A percentile compares a stretch with the other conserved stretches of the same genome.
Evolutionary conservation across 169 alveolate species (phyloP).

Genomic region (Plasmodium billcollinsi): DNA sequence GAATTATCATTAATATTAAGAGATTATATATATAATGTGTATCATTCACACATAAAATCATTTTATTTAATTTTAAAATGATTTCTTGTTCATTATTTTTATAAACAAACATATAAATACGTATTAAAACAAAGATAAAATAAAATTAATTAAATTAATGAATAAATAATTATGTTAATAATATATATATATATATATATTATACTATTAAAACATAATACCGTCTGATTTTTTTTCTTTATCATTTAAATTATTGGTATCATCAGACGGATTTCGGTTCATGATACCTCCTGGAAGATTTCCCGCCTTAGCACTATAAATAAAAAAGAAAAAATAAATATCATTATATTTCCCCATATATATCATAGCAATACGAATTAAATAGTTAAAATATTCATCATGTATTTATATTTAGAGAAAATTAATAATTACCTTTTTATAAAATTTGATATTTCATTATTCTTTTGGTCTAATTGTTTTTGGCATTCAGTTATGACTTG

Average conservation of each 20-base stretch:
- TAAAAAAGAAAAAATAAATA: neutral
- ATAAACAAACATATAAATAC: conserved; percentile 12
- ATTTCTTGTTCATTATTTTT: neutral
- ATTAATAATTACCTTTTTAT: conserved; percentile 47
- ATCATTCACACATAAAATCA: neutral
- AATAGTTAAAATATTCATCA: neutral
- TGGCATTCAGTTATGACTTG: conserved; percentile 72
- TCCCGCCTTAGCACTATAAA: conserved; percentile 37
- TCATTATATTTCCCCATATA: neutral
- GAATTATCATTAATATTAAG: too few species aligned
- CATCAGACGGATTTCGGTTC: conserved; percentile 16
- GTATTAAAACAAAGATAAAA: conserved; percentile 1
- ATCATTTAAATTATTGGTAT: conserved; percentile 6
- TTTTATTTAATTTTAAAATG: conserved; percentile 5
- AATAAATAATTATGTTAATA: neutral
- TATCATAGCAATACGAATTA: neutral
- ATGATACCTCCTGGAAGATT: conserved; percentile 13
- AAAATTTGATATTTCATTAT: conserved; percentile 52
- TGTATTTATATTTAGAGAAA: conserved; percentile 9
- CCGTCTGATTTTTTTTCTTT: conserved; percentile 39
- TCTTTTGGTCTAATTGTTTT: conserved; percentile 68
- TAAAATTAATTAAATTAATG: neutral
- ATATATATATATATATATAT: too few species aligned
- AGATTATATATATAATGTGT: neutral
- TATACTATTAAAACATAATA: conserved; percentile 21